Base-by-base conservation (phyloP, 352 stramenopile genomes). In the Phytophthora sansomeana region DNA sequence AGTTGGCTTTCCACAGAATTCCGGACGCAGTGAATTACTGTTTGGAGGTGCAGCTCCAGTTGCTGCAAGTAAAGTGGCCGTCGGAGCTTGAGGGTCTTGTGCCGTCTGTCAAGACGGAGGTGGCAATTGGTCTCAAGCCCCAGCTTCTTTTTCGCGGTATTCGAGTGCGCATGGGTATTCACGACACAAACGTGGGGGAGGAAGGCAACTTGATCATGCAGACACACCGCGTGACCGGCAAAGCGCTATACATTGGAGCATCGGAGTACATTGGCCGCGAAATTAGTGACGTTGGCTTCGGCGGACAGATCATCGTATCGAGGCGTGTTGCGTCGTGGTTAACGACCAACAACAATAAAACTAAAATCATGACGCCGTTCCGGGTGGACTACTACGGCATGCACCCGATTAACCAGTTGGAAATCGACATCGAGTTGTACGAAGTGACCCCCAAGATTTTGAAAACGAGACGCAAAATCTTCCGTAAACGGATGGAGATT, bases 101-200 rank as follows among this genome's bases (percentile, higher is more conserved):
- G 7, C 72, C 79, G 8, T 80, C 81, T 3, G 86, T 85, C 13
- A 86, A 91, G 56, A 87, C 76, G 1, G 77, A 86, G 57, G 76
- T 78, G 21, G 67, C 69, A 14, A 58, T 81, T 42, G 69, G 72
- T 9, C 59, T 87, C 19, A 87, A 87, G 59, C 68, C 75, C 0
- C 72, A 78, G 8, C 42, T 75, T 24, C 47, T 94, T 28, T 92
- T 94, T 41, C 72, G 68, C 13, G 85, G 85, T 5, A 69, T 93
- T 7, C 76, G 85, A 17, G 83, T 94, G 6, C 85, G 85, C 1
- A 94, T 94, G 85, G 83, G 85, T 1, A 85, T 92, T 52, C 85
- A 94, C 69, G 85, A 91, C 29, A 80, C 81, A 8, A 81, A 67
- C 38, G 60, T 67, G 13, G 71, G 55, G 0, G 79, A 86, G 13